A percentile compares a stretch with the other conserved stretches of the same genome.
phyloP scores from a whole-genome alignment of 495 filamentous ascomycete genomes.

The Cryomyces minteri region DNA sequence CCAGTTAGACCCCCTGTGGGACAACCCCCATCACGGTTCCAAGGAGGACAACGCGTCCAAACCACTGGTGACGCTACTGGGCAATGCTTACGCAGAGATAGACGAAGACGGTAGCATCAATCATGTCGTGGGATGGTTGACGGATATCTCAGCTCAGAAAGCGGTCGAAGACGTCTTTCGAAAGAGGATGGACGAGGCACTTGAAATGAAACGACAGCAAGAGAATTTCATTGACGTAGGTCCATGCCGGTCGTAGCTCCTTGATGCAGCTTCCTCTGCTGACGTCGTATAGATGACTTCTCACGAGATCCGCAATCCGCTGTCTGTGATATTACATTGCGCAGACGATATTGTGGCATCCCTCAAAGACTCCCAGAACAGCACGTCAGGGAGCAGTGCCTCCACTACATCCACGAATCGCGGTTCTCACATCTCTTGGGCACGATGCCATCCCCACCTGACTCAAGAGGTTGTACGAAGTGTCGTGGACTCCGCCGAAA shows the following conservation, averaged over 20 bases:
- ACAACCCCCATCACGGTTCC: too few species aligned
- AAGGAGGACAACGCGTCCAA: too few species aligned
- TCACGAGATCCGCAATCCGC: conserved; percentile 20
- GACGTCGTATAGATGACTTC: conserved; percentile 5
- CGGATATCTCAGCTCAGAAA: background rate
- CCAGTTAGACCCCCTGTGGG: too few species aligned
- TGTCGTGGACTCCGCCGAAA: conserved; percentile 15
- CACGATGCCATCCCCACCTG: too few species aligned
- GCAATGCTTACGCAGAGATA: background rate
- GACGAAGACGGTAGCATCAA: background rate
- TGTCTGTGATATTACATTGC: conserved; percentile 19
- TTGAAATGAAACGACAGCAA: conserved; percentile 18
- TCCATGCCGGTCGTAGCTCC: background rate
- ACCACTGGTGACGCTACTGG: background rate
- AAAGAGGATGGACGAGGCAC: conserved; percentile 9
- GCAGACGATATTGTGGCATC: conserved; percentile 17
- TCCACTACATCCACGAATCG: too few species aligned
- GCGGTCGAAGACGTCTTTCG: background rate
- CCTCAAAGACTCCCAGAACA: background rate
- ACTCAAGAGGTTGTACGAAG: conserved; percentile 1
- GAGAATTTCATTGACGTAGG: conserved; percentile 17
- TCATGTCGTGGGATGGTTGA: background rate
- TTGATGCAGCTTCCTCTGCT: background rate
- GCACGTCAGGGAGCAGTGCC: too few species aligned
- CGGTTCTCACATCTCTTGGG: too few species aligned